These are phyloP conservation scores for Heritiera littoralis DNA, from an alignment of 345 rosid genomes.

Conservation along the genomic window DNA sequence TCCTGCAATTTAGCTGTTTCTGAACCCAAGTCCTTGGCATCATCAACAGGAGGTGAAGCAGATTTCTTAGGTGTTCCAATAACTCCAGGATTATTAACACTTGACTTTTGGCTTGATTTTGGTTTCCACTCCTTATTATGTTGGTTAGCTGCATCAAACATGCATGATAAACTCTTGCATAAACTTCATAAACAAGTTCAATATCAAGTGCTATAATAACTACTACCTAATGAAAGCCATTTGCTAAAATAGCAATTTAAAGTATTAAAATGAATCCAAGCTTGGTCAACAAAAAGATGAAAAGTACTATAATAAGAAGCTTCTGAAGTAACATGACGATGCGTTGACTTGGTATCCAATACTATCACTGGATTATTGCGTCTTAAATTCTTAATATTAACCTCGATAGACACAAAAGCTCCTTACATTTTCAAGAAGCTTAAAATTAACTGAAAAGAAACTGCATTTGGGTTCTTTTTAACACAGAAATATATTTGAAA, in stretches of 20 bases:
- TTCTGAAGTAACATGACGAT: not conserved
- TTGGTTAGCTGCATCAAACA: conserved; percentile 49
- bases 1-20: conserved; percentile 53
- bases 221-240: not conserved
- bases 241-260: conserved; percentile 4
- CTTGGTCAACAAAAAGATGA: not conserved
- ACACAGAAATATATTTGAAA: not conserved
- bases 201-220: not conserved
- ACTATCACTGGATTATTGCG: not conserved
- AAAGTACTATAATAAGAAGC: conserved; percentile 3
- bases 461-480: not conserved
- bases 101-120: conserved; percentile 64
- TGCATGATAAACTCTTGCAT: not conserved
- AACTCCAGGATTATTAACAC: conserved; percentile 50
- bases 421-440: not conserved
- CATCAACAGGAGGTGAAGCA: conserved; percentile 42
- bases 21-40: conserved; percentile 47
- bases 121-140: conserved; percentile 90
- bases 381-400: not conserved
- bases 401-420: not conserved
- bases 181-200: conserved; percentile 12
- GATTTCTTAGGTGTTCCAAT: conserved; percentile 67
- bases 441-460: not conserved
- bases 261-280: not conserved
- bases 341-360: not conserved